Percentiles rank a stretch among this genome's conserved stretches.
Evolutionary conservation across 345 rosid species (phyloP).

Genomic region (Populus nigra): DNA sequence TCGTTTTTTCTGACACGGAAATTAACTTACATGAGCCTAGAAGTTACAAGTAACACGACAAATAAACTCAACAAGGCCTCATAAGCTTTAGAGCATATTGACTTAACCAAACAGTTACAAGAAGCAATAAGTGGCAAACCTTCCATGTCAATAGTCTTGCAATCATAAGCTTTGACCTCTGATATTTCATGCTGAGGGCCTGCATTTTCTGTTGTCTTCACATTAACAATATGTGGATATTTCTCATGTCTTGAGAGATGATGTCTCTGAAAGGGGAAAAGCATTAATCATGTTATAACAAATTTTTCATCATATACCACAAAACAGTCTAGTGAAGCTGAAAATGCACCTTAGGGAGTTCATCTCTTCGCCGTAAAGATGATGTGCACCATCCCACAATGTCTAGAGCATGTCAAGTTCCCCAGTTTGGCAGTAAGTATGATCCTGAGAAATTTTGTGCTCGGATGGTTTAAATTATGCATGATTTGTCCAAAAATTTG

Average conservation of each 20-base stretch:
- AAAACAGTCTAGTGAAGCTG: constrained; percentile 1
- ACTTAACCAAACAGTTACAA: neutral
- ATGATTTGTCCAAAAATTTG: no score
- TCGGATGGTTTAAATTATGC: no score
- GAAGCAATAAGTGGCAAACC: constrained; percentile 43
- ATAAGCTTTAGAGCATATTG: neutral
- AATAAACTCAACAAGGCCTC: constrained; percentile 4
- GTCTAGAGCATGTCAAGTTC: constrained; percentile 59
- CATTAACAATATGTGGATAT: constrained; percentile 63
- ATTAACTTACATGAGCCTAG: neutral
- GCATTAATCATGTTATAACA: neutral
- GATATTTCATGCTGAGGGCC: constrained; percentile 31
- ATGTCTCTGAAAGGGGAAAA: constrained; percentile 42
- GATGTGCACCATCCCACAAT: constrained; percentile 96
- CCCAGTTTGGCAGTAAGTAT: constrained; percentile 11
- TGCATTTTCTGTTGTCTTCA: constrained; percentile 30
- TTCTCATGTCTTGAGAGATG: constrained; percentile 37
- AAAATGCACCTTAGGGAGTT: constrained; percentile 70
- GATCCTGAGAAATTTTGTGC: no score
- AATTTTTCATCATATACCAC: constrained; percentile 6
- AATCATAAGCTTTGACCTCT: constrained; percentile 24
- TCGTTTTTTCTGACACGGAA: neutral
- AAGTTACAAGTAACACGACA: constrained; percentile 2
- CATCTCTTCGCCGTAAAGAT: constrained; percentile 52
- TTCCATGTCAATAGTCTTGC: constrained; percentile 48